These are phyloP conservation scores for Pezicula radicicola DNA, from an alignment of 2,329 filamentous ascomycete genomes.

Conservation along the genomic window DNA sequence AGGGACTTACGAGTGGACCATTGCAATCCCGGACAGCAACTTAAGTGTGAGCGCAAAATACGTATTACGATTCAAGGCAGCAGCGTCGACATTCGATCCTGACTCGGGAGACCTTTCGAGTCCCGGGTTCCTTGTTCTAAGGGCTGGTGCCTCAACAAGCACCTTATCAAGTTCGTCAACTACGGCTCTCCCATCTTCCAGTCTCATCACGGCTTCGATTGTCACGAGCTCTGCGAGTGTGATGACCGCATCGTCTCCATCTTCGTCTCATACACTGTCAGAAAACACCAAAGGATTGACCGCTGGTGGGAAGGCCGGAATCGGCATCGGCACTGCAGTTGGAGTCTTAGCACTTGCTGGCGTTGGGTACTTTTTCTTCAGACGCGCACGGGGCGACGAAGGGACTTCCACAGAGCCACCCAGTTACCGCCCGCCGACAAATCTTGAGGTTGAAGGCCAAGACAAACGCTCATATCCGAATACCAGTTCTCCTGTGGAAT, in stretches of 20 bases:
- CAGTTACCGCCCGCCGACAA: no score
- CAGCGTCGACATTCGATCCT: conserved; percentile 1
- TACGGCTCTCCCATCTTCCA: not conserved
- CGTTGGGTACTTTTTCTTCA: not conserved
- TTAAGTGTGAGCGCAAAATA: conserved; percentile 6
- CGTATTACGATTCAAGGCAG: conserved; percentile 9
- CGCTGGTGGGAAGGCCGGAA: conserved; percentile 6
- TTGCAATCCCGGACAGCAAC: conserved; percentile 3
- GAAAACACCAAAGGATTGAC: not conserved
- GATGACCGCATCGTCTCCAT: not conserved
- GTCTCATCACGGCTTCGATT: not conserved
- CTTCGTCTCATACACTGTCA: not conserved
- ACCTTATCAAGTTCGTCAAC: not conserved
- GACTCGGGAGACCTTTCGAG: conserved; percentile 5
- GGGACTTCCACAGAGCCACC: no score
- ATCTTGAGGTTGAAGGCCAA: no score
- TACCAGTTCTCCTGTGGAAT: no score
- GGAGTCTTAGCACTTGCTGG: not conserved
- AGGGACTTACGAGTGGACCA: conserved; percentile 11
- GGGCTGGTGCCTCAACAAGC: not conserved
- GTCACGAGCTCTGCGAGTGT: not conserved
- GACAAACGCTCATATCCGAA: no score
- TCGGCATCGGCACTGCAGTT: conserved; percentile 2
- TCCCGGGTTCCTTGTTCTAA: conserved; percentile 6
- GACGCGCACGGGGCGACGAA: no score